A percentile compares a stretch with the other conserved stretches of the same genome.
These are phyloP conservation scores for Evansstolkia leycettana DNA, from an alignment of 495 filamentous ascomycete genomes.

Conservation along the genomic window DNA sequence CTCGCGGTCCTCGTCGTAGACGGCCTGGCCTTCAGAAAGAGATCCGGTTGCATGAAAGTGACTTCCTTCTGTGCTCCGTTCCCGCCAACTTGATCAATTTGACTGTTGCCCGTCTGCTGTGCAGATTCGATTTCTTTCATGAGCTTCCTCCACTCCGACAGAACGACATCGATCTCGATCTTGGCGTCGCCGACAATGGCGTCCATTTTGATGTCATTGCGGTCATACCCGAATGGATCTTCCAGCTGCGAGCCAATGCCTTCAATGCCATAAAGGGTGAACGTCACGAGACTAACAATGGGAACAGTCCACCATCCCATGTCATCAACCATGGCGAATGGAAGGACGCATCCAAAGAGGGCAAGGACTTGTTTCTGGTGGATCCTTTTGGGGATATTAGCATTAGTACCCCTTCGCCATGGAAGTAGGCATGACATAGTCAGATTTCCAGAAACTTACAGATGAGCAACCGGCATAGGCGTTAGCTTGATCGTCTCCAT, in stretches of 20 bases:
- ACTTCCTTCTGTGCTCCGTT: neutral
- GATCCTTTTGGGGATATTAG: constrained; percentile 31
- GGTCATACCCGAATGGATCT: constrained; percentile 65
- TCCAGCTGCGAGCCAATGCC: constrained; percentile 63
- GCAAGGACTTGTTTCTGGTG: constrained; percentile 67
- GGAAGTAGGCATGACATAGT: no score
- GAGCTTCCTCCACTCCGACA: constrained; percentile 49
- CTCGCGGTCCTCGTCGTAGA: constrained; percentile 1
- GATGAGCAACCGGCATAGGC: constrained; percentile 62
- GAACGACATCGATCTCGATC: constrained; percentile 49
- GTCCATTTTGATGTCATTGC: constrained; percentile 73
- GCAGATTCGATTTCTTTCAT: constrained; percentile 5
- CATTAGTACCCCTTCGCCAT: no score
- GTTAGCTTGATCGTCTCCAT: constrained; percentile 69
- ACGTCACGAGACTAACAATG: constrained; percentile 53
- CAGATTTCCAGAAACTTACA: constrained; percentile 40
- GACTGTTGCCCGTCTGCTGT: constrained; percentile 8
- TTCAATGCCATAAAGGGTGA: constrained; percentile 65
- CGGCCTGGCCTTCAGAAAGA: constrained; percentile 21
- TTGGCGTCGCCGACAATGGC: constrained; percentile 56
- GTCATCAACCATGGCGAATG: constrained; percentile 61
- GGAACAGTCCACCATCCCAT: constrained; percentile 66
- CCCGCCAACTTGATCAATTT: constrained; percentile 5
- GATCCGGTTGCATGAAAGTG: constrained; percentile 19
- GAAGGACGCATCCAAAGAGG: constrained; percentile 57